These are phyloP conservation scores for Excoecaria cochinchinensis DNA, from an alignment of 345 rosid genomes.

Conservation along the genomic window DNA sequence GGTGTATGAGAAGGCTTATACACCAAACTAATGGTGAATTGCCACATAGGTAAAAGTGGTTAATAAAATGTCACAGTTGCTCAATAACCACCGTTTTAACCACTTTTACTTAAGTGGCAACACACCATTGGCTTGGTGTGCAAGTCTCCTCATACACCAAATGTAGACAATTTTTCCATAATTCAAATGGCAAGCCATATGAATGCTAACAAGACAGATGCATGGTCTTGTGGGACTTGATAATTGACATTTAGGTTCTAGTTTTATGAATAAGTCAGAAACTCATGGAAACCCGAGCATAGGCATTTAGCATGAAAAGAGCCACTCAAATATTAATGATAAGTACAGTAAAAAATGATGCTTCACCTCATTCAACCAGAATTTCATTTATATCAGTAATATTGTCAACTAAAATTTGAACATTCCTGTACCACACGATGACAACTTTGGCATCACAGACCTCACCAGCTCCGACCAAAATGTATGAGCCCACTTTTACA, in stretches of 20 bases:
- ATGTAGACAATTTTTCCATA: too few species aligned
- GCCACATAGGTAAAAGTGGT: too few species aligned
- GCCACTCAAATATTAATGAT: background rate
- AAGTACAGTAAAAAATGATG: background rate
- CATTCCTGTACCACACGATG: background rate
- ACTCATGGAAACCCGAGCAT: background rate
- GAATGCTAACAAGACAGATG: background rate
- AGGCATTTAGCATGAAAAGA: background rate
- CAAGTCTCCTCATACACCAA: too few species aligned
- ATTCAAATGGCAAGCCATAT: background rate
- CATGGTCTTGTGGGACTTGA: background rate
- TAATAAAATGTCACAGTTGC: too few species aligned
- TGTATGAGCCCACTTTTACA: conserved; percentile 73
- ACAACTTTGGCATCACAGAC: conserved; percentile 48
- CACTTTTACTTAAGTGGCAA: too few species aligned
- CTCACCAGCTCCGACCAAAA: conserved; percentile 97
- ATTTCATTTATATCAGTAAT: background rate
- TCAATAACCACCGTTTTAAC: too few species aligned
- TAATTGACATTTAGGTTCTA: background rate
- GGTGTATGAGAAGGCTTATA: too few species aligned
- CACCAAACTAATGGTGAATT: too few species aligned
- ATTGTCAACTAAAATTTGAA: background rate
- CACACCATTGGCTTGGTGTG: too few species aligned
- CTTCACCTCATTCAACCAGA: background rate
- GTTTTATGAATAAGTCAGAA: background rate